phyloP scores from a whole-genome alignment of 2,329 filamentous ascomycete species.

The Fusarium succisae region DNA sequence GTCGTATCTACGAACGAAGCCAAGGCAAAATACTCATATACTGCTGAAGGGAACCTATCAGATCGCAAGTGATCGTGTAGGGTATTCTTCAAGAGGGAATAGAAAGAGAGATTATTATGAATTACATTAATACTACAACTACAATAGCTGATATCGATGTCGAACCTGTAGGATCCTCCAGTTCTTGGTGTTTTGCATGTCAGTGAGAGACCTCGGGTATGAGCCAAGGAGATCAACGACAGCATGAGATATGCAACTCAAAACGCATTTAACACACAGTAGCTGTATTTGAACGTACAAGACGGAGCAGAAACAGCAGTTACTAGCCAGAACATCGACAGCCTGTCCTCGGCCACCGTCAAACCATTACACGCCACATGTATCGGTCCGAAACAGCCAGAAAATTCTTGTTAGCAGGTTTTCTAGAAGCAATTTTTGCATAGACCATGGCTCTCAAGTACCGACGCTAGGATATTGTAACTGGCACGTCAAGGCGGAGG shows the following conservation, averaged over 20 bases:
- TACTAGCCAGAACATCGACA: neutral
- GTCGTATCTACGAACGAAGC: neutral
- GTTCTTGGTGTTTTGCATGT: neutral
- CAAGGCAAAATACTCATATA: neutral
- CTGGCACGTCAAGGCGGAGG: neutral
- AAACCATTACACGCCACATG: neutral
- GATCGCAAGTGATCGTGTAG: neutral
- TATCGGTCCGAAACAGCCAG: constrained; percentile 15
- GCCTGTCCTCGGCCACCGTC: neutral
- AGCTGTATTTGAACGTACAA: neutral
- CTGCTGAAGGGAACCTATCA: neutral
- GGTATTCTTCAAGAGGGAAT: neutral
- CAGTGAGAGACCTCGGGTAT: neutral
- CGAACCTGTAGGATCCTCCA: no score
- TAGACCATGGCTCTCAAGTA: neutral
- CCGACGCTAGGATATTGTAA: constrained; percentile 1
- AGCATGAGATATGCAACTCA: neutral
- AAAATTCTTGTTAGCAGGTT: constrained; percentile 9
- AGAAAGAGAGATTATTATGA: neutral
- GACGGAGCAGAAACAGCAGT: neutral
- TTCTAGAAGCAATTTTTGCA: constrained; percentile 3
- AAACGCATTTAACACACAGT: neutral
- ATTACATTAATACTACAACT: no score
- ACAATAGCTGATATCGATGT: neutral
- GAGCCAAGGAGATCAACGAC: neutral